A percentile compares a stretch with the other conserved stretches of the same genome.
Conservation (phyloP, 2,329 filamentous ascomycete genomes). For the Graphilbum ipis-grandicollis region DNA sequence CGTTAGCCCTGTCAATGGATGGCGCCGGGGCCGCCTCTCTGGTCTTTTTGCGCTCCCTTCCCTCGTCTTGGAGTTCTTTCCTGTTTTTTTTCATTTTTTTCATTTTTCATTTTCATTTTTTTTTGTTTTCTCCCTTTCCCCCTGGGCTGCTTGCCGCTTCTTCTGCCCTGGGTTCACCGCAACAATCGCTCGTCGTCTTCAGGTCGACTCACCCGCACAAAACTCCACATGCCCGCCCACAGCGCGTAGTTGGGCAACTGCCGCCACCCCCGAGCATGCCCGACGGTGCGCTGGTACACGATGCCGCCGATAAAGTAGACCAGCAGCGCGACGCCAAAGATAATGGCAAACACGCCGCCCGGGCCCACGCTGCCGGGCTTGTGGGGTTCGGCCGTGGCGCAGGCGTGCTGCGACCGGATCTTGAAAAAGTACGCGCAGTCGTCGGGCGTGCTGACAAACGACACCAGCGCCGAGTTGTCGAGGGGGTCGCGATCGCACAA, state of each 20-base stretch:
- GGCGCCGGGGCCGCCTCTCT: background rate
- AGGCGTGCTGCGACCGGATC: constrained; percentile 70
- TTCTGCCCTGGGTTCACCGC: background rate
- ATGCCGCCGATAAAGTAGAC: constrained; percentile 87
- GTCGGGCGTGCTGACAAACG: constrained; percentile 78
- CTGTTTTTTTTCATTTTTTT: too few species aligned
- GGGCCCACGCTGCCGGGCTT: constrained; percentile 57
- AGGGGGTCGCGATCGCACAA: constrained; percentile 76
- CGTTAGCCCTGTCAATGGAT: background rate
- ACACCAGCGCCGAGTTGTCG: constrained; percentile 48
- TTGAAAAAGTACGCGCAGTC: constrained; percentile 96
- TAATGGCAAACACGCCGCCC: constrained; percentile 72
- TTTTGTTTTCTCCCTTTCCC: background rate
- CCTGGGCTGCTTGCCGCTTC: background rate
- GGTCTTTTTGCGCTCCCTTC: background rate
- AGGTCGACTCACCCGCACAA: constrained; percentile 50
- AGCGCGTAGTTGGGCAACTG: constrained; percentile 88
- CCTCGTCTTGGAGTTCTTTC: too few species aligned
- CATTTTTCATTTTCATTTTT: too few species aligned
- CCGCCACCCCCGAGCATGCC: constrained; percentile 86
- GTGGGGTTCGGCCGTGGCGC: constrained; percentile 47
- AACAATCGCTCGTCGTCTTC: background rate
- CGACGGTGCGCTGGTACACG: constrained; percentile 87
- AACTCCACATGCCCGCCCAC: constrained; percentile 76
- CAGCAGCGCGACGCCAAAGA: constrained; percentile 56